These are phyloP conservation scores for Aphanomyces astaci DNA, from an alignment of 352 stramenopile species.

Conservation along the genomic window DNA sequence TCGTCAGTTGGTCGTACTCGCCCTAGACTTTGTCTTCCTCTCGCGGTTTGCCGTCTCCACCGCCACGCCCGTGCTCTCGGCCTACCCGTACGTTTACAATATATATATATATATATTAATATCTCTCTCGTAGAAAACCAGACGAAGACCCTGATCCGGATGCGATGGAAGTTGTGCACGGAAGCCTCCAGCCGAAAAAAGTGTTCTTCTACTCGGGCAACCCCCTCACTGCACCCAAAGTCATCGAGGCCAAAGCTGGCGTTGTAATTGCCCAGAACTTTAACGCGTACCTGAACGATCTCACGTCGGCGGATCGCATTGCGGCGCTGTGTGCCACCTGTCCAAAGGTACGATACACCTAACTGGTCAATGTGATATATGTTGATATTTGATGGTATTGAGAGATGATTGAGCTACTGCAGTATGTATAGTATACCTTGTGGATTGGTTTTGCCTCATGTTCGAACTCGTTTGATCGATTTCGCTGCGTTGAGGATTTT, in stretches of 20 bases:
- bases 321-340: constrained; percentile 1
- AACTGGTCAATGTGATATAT: too few species aligned
- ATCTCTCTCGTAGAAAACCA: constrained; percentile 4
- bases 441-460: too few species aligned
- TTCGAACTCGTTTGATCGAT: too few species aligned
- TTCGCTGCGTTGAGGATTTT: too few species aligned
- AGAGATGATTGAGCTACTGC: too few species aligned
- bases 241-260: background rate
- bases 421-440: too few species aligned
- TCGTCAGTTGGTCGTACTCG: constrained; percentile 55
- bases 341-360: constrained; percentile 15
- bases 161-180: constrained; percentile 57
- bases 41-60: constrained; percentile 53
- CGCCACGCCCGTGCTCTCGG: constrained; percentile 43
- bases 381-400: too few species aligned
- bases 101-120: too few species aligned
- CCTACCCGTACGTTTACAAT: constrained; percentile 5
- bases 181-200: constrained; percentile 68
- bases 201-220: constrained; percentile 61
- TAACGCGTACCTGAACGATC: background rate
- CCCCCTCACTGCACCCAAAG: background rate
- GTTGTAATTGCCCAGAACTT: background rate
- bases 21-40: constrained; percentile 70
- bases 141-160: constrained; percentile 44
- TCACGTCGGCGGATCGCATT: background rate